Evolutionary conservation across 805 yeast species (phyloP), one percentile per base, ranked within the genome.

Genomic region (Saccharomyces kudriavzevii): DNA sequence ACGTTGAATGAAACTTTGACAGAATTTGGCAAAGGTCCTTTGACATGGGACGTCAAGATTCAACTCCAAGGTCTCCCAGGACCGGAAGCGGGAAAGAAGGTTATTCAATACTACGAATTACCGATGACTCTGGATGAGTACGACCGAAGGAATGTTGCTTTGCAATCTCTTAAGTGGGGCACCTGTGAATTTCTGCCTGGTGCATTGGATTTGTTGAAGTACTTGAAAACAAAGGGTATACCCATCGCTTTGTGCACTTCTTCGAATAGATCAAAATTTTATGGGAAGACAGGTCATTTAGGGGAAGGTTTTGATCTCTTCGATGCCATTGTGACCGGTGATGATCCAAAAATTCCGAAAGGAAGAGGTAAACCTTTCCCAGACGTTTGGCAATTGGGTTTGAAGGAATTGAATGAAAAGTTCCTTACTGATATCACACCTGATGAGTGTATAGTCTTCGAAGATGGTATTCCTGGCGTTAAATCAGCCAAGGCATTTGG

Each of bases 321-420:
- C 64, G 81, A 79, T 48, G 87, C 84, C 58, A 75, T 87, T 22
- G 86, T 92, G 35, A 85, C 92, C 1, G 98, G 98, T 5, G 99
- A 94, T 72, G 94, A 94, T 65, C 74, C 81, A 35, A 78, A 96
- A 47, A 82, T 94, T 54, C 87, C 92, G 1, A 75, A 74, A 14
- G 98, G 97, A 3, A 78, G 84, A 57, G 98, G 99, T 5, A 94
- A 94, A 68, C 99, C 99, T 13, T 75, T 76, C 55, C 99, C 99
- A 1, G 95, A 91, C 67, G 90, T 94, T 58, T 94, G 96, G 95
- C 80, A 81, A 58, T 77, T 83, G 3, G 96, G 97, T 47, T 77
- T 94, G 56, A 80, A 75, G 20, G 77, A 84, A 13, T 61, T 94
- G 52, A 94, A 94, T 67, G 79, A 80, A 47, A 76, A 83, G 50